These are phyloP conservation scores for Aspergillus transmontanensis DNA, from an alignment of 2,329 filamentous ascomycete species.

Conservation along the genomic window DNA sequence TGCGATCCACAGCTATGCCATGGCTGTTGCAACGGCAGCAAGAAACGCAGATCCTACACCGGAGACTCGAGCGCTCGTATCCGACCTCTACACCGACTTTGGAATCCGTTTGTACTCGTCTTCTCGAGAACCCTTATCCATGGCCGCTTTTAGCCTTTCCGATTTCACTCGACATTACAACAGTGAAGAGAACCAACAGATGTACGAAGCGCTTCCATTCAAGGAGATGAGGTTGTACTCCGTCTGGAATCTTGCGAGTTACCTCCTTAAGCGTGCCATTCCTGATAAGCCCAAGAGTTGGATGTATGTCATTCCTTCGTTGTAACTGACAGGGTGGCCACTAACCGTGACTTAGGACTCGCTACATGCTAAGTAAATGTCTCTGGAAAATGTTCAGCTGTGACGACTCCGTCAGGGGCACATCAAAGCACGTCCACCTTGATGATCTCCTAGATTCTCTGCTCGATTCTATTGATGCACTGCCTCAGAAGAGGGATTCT, in stretches of 20 bases:
- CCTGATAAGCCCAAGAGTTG: conserved; percentile 62
- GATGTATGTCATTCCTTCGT: conserved; percentile 52
- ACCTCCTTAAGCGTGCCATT: conserved; percentile 62
- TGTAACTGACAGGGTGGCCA: neutral
- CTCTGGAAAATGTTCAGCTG: conserved; percentile 69
- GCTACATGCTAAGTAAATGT: conserved; percentile 72
- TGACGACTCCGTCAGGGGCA: conserved; percentile 44
- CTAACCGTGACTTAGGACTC: conserved; percentile 50
- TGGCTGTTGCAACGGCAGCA: conserved; percentile 66
- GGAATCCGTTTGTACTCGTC: conserved; percentile 69
- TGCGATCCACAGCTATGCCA: conserved; percentile 79
- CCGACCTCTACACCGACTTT: conserved; percentile 70
- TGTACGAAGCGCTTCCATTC: conserved; percentile 62
- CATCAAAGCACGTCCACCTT: conserved; percentile 35
- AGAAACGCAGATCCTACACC: conserved; percentile 57
- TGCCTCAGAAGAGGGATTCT: conserved; percentile 63
- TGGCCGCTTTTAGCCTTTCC: conserved; percentile 66
- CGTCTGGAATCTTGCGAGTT: conserved; percentile 66
- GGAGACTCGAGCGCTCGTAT: conserved; percentile 59
- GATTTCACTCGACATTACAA: conserved; percentile 66
- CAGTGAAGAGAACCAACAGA: conserved; percentile 52
- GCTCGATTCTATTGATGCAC: conserved; percentile 60
- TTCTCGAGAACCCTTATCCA: conserved; percentile 67
- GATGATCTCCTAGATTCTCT: conserved; percentile 60
- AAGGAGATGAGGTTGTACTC: conserved; percentile 60